A percentile compares a stretch with the other conserved stretches of the same genome.
phyloP scores from a whole-genome alignment of 1,284 basidiomycete species.

The Amylostereum chailletii region DNA sequence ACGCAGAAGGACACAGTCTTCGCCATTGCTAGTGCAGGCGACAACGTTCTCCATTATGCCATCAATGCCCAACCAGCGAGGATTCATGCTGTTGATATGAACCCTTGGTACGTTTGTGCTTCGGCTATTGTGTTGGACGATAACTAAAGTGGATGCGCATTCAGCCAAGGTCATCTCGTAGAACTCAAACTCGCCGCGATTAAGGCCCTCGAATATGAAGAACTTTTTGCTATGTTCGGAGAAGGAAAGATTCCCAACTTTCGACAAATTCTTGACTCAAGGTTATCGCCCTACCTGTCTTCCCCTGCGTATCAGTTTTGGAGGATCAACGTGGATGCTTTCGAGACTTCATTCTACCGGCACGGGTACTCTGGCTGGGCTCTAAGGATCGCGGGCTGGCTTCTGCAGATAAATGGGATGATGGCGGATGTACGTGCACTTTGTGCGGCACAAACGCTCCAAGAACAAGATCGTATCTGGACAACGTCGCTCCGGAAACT shows the following conservation, averaged over 20 bases:
- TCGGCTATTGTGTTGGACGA: background rate
- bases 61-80: slow-evolving; percentile 52
- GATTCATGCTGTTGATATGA: slow-evolving; percentile 76
- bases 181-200: slow-evolving; percentile 74
- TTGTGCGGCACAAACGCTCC: slow-evolving; percentile 46
- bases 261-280: slow-evolving; percentile 53
- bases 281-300: slow-evolving; percentile 67
- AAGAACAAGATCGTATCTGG: slow-evolving; percentile 67
- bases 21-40: slow-evolving; percentile 75
- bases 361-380: slow-evolving; percentile 71
- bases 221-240: slow-evolving; percentile 73
- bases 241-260: slow-evolving; percentile 58
- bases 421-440: slow-evolving; percentile 46
- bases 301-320: slow-evolving; percentile 75
- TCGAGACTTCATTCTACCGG: slow-evolving; percentile 65
- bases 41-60: slow-evolving; percentile 79
- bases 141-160: background rate
- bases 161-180: slow-evolving; percentile 66
- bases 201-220: slow-evolving; percentile 52
- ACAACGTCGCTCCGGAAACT: slow-evolving; percentile 50
- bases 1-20: slow-evolving; percentile 61
- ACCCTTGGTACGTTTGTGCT: slow-evolving; percentile 32
- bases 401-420: slow-evolving; percentile 58
- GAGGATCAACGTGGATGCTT: slow-evolving; percentile 58
- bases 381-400: slow-evolving; percentile 53